Evolutionary conservation across 169 alveolate species (phyloP).

Genomic region (Eimeria acervulina): DNA sequence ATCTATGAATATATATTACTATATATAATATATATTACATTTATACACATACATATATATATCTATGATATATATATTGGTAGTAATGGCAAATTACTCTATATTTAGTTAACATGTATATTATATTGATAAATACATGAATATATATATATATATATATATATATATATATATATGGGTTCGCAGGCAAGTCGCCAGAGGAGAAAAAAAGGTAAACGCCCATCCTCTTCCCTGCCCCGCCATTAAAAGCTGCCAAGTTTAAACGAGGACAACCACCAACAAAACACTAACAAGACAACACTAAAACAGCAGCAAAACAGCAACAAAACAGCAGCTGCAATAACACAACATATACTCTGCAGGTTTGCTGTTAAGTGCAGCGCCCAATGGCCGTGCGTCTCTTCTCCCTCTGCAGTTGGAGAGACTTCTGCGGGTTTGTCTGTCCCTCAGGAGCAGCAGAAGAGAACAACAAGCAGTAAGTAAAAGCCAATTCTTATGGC

Average conservation of each 20-base stretch:
- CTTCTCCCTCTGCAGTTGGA: conserved; percentile 60
- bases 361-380: conserved; percentile 60
- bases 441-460: no score
- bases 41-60: no score
- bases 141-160: no score
- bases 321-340: neutral
- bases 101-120: no score
- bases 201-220: neutral
- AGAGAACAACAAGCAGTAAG: neutral
- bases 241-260: neutral
- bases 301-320: neutral
- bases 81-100: no score
- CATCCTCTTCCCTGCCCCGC: no score
- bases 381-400: neutral
- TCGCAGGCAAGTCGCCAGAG: neutral
- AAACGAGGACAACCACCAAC: neutral
- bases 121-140: no score
- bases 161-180: no score
- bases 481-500: neutral
- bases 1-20: no score
- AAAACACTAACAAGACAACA: neutral
- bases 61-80: no score
- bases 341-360: no score
- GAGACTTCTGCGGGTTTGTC: conserved; percentile 9
- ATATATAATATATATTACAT: no score